phyloP scores from a whole-genome alignment of 768 basidiomycete species.

The Hortiboletus campestris region DNA sequence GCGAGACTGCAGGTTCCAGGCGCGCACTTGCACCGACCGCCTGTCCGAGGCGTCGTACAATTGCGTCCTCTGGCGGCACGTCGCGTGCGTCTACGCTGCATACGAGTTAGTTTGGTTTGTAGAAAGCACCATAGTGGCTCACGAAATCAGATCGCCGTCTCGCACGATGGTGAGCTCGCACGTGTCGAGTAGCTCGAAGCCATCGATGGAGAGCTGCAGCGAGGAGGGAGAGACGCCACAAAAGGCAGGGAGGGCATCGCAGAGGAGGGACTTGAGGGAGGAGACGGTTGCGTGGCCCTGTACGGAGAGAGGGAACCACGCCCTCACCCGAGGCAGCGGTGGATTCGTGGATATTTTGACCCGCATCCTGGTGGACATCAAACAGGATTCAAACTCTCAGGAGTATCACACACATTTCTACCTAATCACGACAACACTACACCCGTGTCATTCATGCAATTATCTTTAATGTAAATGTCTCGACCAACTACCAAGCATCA shows the following conservation, averaged over 20 bases:
- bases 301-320: slow-evolving; percentile 46
- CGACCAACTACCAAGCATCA: background rate
- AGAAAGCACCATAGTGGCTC: background rate
- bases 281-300: slow-evolving; percentile 6
- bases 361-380: slow-evolving; percentile 34
- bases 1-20: background rate
- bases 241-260: slow-evolving; percentile 13
- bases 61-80: background rate
- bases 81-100: slow-evolving; percentile 18
- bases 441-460: no score
- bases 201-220: slow-evolving; percentile 27
- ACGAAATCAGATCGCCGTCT: slow-evolving; percentile 31
- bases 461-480: no score
- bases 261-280: slow-evolving; percentile 21
- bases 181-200: slow-evolving; percentile 27
- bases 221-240: background rate
- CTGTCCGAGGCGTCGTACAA: background rate
- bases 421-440: no score
- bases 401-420: no score
- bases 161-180: slow-evolving; percentile 26
- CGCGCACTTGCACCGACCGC: background rate
- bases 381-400: no score
- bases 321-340: slow-evolving; percentile 49
- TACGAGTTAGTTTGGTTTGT: background rate
- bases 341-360: slow-evolving; percentile 46